Conservation (phyloP, 176 grass and related monocot species). For the Typha latifolia region DNA sequence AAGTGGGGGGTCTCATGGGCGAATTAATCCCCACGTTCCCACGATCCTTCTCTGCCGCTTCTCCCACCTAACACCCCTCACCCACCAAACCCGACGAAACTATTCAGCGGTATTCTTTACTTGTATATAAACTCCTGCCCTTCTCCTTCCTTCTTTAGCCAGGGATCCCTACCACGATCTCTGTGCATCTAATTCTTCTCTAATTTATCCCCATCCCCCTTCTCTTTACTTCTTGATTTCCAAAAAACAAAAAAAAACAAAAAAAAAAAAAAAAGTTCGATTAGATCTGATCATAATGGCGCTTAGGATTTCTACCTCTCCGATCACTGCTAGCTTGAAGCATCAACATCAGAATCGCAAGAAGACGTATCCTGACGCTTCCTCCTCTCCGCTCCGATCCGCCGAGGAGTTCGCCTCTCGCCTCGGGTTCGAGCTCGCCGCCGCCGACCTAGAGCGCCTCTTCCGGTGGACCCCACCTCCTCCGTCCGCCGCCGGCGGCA, state of each 20-base stretch:
- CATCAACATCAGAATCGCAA: not conserved
- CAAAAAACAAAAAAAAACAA: not conserved
- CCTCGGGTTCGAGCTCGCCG: not conserved
- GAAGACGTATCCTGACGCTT: not conserved
- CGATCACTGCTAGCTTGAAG: not conserved
- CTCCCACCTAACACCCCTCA: too few relatives aligned
- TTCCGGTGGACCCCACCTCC: not conserved
- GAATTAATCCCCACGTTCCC: too few relatives aligned
- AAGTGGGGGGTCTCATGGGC: too few relatives aligned
- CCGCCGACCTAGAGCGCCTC: not conserved
- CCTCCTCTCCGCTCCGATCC: not conserved
- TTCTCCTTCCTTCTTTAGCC: not conserved
- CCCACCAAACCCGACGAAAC: too few relatives aligned
- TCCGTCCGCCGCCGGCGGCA: not conserved
- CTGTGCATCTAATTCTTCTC: not conserved
- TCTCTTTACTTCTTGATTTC: not conserved
- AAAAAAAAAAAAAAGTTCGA: not conserved
- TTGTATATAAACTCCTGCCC: not conserved
- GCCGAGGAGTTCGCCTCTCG: not conserved
- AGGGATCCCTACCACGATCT: conserved; percentile 1
- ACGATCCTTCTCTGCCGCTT: too few relatives aligned
- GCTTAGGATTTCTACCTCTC: not conserved
- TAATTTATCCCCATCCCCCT: not conserved
- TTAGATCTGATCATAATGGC: not conserved
- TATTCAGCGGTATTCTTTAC: not conserved